These are phyloP conservation scores for Zygosaccharomyces gambellarensis DNA, from an alignment of 805 yeast species.

Conservation along the genomic window DNA sequence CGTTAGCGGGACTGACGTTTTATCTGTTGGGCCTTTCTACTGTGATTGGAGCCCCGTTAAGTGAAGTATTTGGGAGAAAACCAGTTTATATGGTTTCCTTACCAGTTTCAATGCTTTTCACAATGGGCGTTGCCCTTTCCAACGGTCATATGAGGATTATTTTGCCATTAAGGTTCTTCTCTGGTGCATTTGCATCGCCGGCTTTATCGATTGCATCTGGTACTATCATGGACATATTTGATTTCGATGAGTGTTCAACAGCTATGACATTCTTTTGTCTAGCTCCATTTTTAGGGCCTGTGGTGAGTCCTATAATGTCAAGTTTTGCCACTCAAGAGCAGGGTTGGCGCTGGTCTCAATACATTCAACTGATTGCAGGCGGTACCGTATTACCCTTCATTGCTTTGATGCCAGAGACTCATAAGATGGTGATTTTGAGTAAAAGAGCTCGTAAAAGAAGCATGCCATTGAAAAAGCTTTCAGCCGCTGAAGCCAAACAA, in stretches of 20 bases:
- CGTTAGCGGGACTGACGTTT: slow-evolving; percentile 62
- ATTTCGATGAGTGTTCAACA: slow-evolving; percentile 55
- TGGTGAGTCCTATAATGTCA: slow-evolving; percentile 69
- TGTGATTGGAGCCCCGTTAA: slow-evolving; percentile 64
- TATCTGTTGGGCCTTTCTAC: slow-evolving; percentile 73
- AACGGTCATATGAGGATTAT: slow-evolving; percentile 52
- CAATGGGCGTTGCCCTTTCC: slow-evolving; percentile 68
- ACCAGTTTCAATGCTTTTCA: slow-evolving; percentile 64
- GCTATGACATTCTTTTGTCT: slow-evolving; percentile 78
- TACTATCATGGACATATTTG: slow-evolving; percentile 73
- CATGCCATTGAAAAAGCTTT: slow-evolving; percentile 39
- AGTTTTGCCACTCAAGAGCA: slow-evolving; percentile 58
- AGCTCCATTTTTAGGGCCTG: slow-evolving; percentile 79
- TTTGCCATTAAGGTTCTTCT: slow-evolving; percentile 64
- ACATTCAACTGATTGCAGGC: slow-evolving; percentile 68
- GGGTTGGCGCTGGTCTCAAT: slow-evolving; percentile 68
- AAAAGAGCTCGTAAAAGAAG: slow-evolving; percentile 60
- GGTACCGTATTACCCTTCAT: slow-evolving; percentile 48
- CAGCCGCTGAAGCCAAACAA: slow-evolving; percentile 32
- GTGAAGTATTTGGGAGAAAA: slow-evolving; percentile 65
- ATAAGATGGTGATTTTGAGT: slow-evolving; percentile 59
- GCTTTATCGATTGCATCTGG: slow-evolving; percentile 85
- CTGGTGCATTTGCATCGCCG: slow-evolving; percentile 75
- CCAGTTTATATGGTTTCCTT: slow-evolving; percentile 54
- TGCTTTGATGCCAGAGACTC: slow-evolving; percentile 58